Base-by-base conservation (phyloP, 306 rosid species). In the Carpinus viminea region DNA sequence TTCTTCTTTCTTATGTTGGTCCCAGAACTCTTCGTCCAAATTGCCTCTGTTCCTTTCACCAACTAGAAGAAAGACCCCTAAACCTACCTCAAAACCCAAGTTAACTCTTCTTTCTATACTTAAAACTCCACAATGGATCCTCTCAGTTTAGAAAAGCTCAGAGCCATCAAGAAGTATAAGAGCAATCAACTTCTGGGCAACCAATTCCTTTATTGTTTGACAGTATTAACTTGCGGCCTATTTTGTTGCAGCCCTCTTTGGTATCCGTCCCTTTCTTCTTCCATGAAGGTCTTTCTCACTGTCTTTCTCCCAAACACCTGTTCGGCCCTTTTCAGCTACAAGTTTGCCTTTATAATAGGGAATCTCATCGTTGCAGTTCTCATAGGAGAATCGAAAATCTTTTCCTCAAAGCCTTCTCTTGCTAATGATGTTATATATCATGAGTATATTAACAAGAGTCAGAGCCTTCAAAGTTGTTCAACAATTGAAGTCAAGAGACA, bases 301-400 rank as follows among this genome's bases (percentile, higher is more conserved):
- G 79, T 46, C 73, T 57, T 66, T 45, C 18, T 79, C 64, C 81
- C 79, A 3, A 78, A 78, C 46, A 64, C 76, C 28, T 6, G 70
- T 69, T 80, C 79, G 21, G 11, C 79, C 36, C 46, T 82, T 16
- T 62, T 79, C 26, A 88, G 81, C 81, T 76, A 85, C 87, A 85
- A 77, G 46, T 85, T 65, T 79, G 86, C 78, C 53, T 88, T 85
- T 79, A 76, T 88, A 53, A 57, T 85, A 8, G 91, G 87, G 9
- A 88, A 88, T 61, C 85, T 88, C 34, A 88, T 85, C 28, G 83
- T 88, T 56, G 65, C 70, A 54, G 73, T 82, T 75, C 91, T 88
- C 21, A 55, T 83, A 21, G 84, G 89, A 56, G 88, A 91, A 74
- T 85, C 87, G 12, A 92, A 83, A 82, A n/a, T 84, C 77, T 75